Percentiles rank a stretch among this genome's conserved stretches.
Conservation (phyloP, 306 rosid genomes). For the Hippophae rhamnoides region DNA sequence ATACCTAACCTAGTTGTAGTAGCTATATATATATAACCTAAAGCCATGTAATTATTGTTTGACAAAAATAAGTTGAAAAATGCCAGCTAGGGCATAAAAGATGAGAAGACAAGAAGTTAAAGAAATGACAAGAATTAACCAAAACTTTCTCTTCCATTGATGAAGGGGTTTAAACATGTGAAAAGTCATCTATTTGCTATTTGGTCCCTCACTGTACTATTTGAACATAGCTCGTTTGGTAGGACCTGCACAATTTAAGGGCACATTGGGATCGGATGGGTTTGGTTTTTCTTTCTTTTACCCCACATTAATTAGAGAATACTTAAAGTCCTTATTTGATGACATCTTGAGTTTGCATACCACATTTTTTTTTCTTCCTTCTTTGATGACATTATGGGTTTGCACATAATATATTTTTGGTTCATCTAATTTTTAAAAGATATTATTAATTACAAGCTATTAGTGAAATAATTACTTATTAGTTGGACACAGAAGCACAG, state of each 20-base stretch:
- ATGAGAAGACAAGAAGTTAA: neutral
- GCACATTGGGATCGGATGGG: conserved; percentile 27
- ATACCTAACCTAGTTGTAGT: too few species aligned
- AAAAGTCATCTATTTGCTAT: conserved; percentile 27
- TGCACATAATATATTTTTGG: too few species aligned
- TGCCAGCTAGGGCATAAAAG: conserved; percentile 24
- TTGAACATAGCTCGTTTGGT: conserved; percentile 19
- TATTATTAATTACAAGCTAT: too few species aligned
- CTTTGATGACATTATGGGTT: too few species aligned
- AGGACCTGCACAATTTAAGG: conserved; percentile 27
- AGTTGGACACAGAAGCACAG: too few species aligned
- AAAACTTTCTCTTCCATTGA: conserved; percentile 30
- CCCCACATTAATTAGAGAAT: conserved; percentile 24
- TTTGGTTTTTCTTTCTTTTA: conserved; percentile 19
- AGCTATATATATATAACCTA: too few species aligned
- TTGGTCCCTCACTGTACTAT: conserved; percentile 32
- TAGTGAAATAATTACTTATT: too few species aligned
- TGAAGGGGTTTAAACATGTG: conserved; percentile 42
- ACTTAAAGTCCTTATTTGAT: neutral
- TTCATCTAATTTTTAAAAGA: too few species aligned
- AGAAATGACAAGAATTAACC: neutral
- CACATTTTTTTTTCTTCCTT: too few species aligned
- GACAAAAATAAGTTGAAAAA: neutral
- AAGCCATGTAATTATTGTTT: neutral
- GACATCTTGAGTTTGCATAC: too few species aligned